Percentiles rank a stretch among this genome's conserved stretches.
Evolutionary conservation across 495 filamentous ascomycete species (phyloP).

Genomic region (Pseudotulostoma volvatum): DNA sequence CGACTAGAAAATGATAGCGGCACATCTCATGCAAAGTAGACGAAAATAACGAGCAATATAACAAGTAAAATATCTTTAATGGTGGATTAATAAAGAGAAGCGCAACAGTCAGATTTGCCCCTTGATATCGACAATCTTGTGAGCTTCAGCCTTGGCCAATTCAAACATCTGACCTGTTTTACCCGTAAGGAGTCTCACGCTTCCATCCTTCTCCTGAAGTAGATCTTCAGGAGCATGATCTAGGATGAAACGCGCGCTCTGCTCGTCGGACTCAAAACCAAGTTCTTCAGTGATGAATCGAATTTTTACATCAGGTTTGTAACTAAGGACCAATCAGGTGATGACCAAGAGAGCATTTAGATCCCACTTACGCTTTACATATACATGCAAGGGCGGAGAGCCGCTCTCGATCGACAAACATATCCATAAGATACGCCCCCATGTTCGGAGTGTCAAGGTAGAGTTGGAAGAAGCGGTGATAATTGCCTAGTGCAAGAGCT

Average conservation of each 20-base stretch:
- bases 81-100: too few species aligned
- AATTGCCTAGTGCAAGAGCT: slow-evolving; percentile 82
- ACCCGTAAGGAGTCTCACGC: slow-evolving; percentile 56
- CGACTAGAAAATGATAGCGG: too few species aligned
- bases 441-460: slow-evolving; percentile 92
- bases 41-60: too few species aligned
- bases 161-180: slow-evolving; percentile 66
- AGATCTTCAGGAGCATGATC: slow-evolving; percentile 57
- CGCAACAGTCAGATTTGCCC: slow-evolving; percentile 94
- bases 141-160: slow-evolving; percentile 47
- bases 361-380: slow-evolving; percentile 91
- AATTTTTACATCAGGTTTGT: slow-evolving; percentile 75
- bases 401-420: slow-evolving; percentile 90
- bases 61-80: too few species aligned
- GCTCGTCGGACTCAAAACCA: slow-evolving; percentile 82
- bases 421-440: slow-evolving; percentile 97
- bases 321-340: too few species aligned
- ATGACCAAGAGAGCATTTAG: too few species aligned
- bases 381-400: slow-evolving; percentile 77
- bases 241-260: slow-evolving; percentile 75
- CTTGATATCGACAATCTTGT: slow-evolving; percentile 85
- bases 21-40: too few species aligned
- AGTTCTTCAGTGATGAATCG: slow-evolving; percentile 92
- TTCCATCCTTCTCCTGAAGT: slow-evolving; percentile 61
- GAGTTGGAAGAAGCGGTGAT: slow-evolving; percentile 90